A percentile compares a stretch with the other conserved stretches of the same genome.
phyloP scores from a whole-genome alignment of 2,329 filamentous ascomycete genomes.

The Plectosphaerella plurivora region DNA sequence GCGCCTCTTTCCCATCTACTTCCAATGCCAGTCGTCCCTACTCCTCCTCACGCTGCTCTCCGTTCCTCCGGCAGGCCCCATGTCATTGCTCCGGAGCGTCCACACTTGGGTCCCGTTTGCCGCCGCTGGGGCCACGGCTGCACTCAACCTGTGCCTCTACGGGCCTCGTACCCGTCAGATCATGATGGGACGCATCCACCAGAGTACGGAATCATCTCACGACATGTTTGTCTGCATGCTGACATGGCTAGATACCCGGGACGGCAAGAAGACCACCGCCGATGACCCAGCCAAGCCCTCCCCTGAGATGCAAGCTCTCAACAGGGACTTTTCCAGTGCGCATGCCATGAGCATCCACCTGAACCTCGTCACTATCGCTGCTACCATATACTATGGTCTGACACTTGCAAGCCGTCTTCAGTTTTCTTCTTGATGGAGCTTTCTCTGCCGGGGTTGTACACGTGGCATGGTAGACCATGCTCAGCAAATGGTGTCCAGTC shows the following conservation, averaged over 20 bases:
- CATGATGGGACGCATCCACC: constrained; percentile 25
- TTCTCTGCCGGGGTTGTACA: no score
- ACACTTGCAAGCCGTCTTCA: constrained; percentile 18
- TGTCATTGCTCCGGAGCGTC: constrained; percentile 21
- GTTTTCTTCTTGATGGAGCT: not conserved
- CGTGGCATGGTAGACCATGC: no score
- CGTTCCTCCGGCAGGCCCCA: constrained; percentile 23
- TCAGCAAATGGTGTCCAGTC: no score
- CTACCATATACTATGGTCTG: constrained; percentile 24
- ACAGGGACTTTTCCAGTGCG: constrained; percentile 24
- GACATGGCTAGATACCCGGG: constrained; percentile 11
- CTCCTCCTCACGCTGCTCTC: constrained; percentile 27
- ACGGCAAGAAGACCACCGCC: constrained; percentile 5
- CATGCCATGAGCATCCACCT: constrained; percentile 39
- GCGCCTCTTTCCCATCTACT: constrained; percentile 35
- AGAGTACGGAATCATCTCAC: constrained; percentile 15
- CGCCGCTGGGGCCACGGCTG: constrained; percentile 22
- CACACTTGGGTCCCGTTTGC: constrained; percentile 28
- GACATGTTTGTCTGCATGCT: not conserved
- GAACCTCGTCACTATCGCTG: constrained; percentile 29
- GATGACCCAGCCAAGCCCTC: constrained; percentile 8
- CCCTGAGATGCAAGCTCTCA: constrained; percentile 20
- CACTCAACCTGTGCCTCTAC: constrained; percentile 29
- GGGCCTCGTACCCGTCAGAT: constrained; percentile 27
- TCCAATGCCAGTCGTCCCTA: constrained; percentile 27